Base-by-base conservation (phyloP, 2,329 filamentous ascomycete genomes). In the Aspergillus arachidicola region DNA sequence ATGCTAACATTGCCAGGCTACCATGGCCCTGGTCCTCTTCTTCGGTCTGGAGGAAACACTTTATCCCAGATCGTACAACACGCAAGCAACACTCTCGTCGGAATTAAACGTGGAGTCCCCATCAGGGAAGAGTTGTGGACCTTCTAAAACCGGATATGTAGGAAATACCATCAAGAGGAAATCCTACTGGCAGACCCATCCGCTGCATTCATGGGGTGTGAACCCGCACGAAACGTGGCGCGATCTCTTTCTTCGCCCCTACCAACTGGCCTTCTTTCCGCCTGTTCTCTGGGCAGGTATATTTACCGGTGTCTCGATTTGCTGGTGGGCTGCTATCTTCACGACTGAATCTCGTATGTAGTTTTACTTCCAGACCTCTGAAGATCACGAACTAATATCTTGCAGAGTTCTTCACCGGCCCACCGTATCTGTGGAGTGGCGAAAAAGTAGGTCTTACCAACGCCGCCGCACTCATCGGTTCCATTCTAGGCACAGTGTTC, bases 271-370 rank as follows among this genome's bases (percentile, higher is more conserved):
- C 6, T 30, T 50, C 12, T 50, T 50, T 19, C 46, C 26, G 10
- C 46, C 46, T 7, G 26, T 50, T 19, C 56, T 58, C 4, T 58
- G 56, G 56, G 41, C 56, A 0, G 56, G 56, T 16, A 10, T 59
- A 4, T 59, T 59, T 21, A 51, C 57, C 6, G 57, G 57, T 2
- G 7, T 59, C 5, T 59, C 57, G 10, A 59, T 51, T 6, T 59
- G 57, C 57, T 59, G 57, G 43, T 59, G 57, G 57, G 57, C 57
- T 36, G 57, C 43, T 1, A 59, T 53, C 28, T 59, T 59, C 14
- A 59, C 46, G 10, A 50, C 57, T 2, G 57, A 59, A 21, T 50
- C 57, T n/a, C 57, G 57, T 50, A n/a, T 1, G 57, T 50, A n/a
- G 43, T 12, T n/a, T 38, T 38, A 6, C 21, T 23, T 34, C 5